Base-by-base conservation (phyloP, 768 basidiomycete species). In the Hebeloma cylindrosporum region DNA sequence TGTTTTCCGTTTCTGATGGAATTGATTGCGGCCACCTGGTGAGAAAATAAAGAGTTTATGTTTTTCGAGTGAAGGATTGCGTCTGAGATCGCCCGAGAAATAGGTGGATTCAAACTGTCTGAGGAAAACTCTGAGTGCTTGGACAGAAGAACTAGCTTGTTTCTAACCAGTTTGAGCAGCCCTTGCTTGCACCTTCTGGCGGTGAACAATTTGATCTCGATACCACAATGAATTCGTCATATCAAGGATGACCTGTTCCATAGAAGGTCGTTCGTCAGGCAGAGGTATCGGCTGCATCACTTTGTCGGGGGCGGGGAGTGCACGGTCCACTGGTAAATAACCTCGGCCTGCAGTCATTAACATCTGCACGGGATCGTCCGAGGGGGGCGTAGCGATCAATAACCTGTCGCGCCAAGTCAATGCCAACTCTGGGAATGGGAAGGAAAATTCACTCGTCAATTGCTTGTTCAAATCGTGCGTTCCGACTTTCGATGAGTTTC, bases 21-120 rank as follows among this genome's bases (percentile, higher is more conserved):
- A 50, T 79, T 74, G 49, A 94, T 83, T 2, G 92, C 88, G 18
- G 70, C 69, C 8, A 79, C 79, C 65, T 94, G 92, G 45, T 79
- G 77, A 8, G 64, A 81, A 43, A 92, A 95, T 13, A 93, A 60
- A 1, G 74, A 66, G 3, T 61, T 62, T 29, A 93, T 89, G 26
- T 77, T 78, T 47, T 84, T 73, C 0, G 83, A 73, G 14, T 71
- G 64, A 34, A 63, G 56, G 14, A 93, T 62, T 0, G 88, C 86
- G 36, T 74, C 62, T 17, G 53, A 48, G 35, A 93, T 77, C 2
- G 68, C 61, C 3, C 68, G 58, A 0, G 89, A 88, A 8, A 93
- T 65, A 2, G 80, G 75, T 2, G 72, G 68, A 26, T 82, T 70
- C 13, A 88, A 66, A 11, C 33, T 45, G 22, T 74, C 81, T 82